Evolutionary conservation across 768 basidiomycete species (phyloP).

Genomic region (Saitozyma podzolica): DNA sequence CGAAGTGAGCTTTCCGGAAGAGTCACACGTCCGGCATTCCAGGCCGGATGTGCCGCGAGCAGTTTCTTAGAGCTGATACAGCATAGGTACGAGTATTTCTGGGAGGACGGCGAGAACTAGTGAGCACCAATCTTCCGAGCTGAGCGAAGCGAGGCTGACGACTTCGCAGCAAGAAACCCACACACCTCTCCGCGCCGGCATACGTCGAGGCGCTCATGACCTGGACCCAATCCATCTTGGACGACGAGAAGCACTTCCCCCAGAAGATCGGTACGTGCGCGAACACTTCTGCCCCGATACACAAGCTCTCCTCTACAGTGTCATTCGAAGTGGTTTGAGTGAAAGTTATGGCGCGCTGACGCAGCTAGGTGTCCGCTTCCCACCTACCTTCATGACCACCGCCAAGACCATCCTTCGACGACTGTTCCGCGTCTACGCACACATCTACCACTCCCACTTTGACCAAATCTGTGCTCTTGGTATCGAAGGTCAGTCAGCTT

Average conservation of each 20-base stretch:
- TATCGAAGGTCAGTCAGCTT: constrained; percentile 74
- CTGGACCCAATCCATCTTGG: constrained; percentile 89
- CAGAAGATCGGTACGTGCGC: constrained; percentile 77
- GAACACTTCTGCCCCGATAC: background rate
- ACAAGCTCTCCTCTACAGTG: background rate
- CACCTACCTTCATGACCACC: constrained; percentile 82
- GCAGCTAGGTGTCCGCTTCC: constrained; percentile 79
- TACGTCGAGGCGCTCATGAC: constrained; percentile 99
- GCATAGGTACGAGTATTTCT: constrained; percentile 50
- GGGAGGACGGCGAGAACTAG: constrained; percentile 53
- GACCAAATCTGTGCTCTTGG: constrained; percentile 97
- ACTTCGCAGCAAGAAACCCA: constrained; percentile 43
- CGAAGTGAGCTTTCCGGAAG: constrained; percentile 39
- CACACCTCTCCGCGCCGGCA: constrained; percentile 57
- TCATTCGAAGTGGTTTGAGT: no score
- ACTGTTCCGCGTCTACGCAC: constrained; percentile 94
- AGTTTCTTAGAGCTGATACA: constrained; percentile 9
- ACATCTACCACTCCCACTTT: constrained; percentile 98
- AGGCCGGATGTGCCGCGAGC: no score
- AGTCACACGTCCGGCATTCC: no score
- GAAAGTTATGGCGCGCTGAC: background rate
- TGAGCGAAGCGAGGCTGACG: background rate
- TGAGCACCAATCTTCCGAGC: constrained; percentile 16
- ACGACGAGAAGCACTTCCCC: constrained; percentile 89
- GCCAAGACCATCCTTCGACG: constrained; percentile 88